phyloP scores from a whole-genome alignment of 345 rosid species.

The Bruguiera parviflora region DNA sequence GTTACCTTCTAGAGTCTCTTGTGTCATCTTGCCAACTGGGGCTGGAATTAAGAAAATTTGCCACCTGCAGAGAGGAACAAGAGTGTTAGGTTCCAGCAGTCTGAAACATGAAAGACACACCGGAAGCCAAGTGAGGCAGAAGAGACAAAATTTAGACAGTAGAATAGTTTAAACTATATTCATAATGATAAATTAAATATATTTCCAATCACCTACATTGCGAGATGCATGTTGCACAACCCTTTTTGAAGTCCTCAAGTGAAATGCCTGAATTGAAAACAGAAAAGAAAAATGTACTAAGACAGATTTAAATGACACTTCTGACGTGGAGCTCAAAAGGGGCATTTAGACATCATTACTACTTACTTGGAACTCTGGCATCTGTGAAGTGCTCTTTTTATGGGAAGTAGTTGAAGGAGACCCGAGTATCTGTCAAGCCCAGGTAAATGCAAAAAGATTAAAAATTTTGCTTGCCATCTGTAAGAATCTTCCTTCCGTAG shows the following conservation, averaged over 20 bases:
- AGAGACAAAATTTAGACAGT: not conserved
- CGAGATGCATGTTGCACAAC: conserved; percentile 29
- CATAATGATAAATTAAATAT: not conserved
- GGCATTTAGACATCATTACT: not conserved
- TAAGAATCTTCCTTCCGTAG: too few relatives aligned
- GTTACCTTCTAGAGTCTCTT: conserved; percentile 33
- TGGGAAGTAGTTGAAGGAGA: conserved; percentile 20
- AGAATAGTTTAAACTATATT: not conserved
- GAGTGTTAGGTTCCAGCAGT: conserved; percentile 3
- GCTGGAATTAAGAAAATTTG: conserved; percentile 8
- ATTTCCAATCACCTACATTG: conserved; percentile 23
- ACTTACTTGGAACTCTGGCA: conserved; percentile 38
- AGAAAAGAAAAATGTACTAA: conserved; percentile 8
- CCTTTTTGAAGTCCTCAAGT: conserved; percentile 41
- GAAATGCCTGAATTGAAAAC: conserved; percentile 32
- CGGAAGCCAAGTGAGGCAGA: not conserved
- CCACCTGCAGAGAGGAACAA: conserved; percentile 22
- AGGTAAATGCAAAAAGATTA: not conserved
- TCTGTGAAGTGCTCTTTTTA: conserved; percentile 30
- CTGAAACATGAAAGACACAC: too few relatives aligned
- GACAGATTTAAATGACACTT: not conserved
- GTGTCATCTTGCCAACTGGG: conserved; percentile 25
- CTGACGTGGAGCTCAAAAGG: not conserved
- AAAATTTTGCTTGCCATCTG: too few relatives aligned
- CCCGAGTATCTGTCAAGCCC: conserved; percentile 31